Percentiles rank a stretch among this genome's conserved stretches.
phyloP scores from a whole-genome alignment of 768 basidiomycete genomes.

The Phlebiopsis flavidoalba region DNA sequence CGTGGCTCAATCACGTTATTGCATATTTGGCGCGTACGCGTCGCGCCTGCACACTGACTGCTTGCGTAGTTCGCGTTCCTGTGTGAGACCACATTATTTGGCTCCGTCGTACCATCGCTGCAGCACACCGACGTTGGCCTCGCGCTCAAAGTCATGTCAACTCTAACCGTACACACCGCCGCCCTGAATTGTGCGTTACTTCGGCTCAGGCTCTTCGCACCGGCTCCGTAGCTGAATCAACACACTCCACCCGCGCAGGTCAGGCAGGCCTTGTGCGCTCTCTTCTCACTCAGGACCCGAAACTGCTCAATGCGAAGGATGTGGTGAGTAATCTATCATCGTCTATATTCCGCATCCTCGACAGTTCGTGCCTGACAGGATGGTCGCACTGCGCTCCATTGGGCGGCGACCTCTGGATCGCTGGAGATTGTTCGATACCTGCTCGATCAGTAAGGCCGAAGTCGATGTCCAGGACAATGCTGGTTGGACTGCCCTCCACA shows the following conservation, averaged over 20 bases:
- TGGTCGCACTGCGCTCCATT: conserved; percentile 77
- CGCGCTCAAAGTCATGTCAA: conserved; percentile 5
- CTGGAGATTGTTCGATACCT: conserved; percentile 63
- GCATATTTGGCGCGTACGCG: not conserved
- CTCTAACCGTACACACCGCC: conserved; percentile 53
- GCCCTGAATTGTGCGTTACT: conserved; percentile 57
- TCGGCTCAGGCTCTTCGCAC: not conserved
- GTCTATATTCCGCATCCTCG: not conserved
- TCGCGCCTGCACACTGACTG: not conserved
- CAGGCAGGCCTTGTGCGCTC: conserved; percentile 68
- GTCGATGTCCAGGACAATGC: conserved; percentile 59
- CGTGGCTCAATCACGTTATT: not conserved
- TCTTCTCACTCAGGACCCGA: conserved; percentile 57
- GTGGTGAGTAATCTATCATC: conserved; percentile 35
- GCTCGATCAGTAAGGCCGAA: conserved; percentile 64
- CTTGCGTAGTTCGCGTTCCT: not conserved
- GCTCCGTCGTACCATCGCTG: not conserved
- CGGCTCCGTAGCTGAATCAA: not conserved
- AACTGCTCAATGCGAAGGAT: conserved; percentile 57
- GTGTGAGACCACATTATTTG: not conserved
- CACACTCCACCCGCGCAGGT: conserved; percentile 33
- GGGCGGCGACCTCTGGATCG: conserved; percentile 75
- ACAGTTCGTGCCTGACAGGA: conserved; percentile 40
- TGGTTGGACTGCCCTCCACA: conserved; percentile 79
- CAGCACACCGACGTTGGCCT: not conserved